phyloP scores from a whole-genome alignment of 495 filamentous ascomycete genomes.

The Astrothelium subdiscretum region DNA sequence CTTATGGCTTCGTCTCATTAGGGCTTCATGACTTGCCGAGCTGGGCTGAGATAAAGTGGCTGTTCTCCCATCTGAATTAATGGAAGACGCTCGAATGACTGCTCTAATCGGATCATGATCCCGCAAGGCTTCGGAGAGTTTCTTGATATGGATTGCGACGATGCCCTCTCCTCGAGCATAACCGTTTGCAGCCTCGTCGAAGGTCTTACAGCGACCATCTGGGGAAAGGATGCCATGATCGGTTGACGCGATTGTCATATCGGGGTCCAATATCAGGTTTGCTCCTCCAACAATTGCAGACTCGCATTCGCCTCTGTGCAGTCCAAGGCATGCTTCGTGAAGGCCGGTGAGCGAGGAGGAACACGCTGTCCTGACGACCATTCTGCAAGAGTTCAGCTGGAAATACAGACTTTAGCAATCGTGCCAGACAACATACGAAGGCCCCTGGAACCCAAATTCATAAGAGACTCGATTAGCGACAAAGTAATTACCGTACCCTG shows the following conservation, averaged over 20 bases:
- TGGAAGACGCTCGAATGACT: conserved; percentile 6
- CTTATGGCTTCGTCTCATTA: conserved; percentile 8
- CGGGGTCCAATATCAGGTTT: neutral
- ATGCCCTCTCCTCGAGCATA: conserved; percentile 33
- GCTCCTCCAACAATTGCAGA: neutral
- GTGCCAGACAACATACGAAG: neutral
- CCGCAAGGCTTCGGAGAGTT: conserved; percentile 24
- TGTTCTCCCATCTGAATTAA: conserved; percentile 8
- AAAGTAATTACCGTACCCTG: conserved; percentile 5
- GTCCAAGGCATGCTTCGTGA: conserved; percentile 2
- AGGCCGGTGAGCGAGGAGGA: conserved; percentile 23
- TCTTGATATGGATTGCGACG: conserved; percentile 29
- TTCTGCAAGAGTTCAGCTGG: neutral
- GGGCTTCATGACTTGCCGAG: conserved; percentile 1
- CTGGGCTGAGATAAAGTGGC: conserved; percentile 4
- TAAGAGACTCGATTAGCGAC: conserved; percentile 13
- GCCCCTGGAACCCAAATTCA: conserved; percentile 8
- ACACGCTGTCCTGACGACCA: conserved; percentile 34
- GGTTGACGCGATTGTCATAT: neutral
- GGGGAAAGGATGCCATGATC: neutral
- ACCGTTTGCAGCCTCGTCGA: conserved; percentile 15
- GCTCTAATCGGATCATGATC: conserved; percentile 31
- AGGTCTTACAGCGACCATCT: conserved; percentile 4
- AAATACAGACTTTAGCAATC: neutral
- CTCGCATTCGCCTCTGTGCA: conserved; percentile 3